Evolutionary conservation across 2,329 filamentous ascomycete species (phyloP), one percentile per base, ranked within the genome.

Genomic region (Ceratocystis ficicola): DNA sequence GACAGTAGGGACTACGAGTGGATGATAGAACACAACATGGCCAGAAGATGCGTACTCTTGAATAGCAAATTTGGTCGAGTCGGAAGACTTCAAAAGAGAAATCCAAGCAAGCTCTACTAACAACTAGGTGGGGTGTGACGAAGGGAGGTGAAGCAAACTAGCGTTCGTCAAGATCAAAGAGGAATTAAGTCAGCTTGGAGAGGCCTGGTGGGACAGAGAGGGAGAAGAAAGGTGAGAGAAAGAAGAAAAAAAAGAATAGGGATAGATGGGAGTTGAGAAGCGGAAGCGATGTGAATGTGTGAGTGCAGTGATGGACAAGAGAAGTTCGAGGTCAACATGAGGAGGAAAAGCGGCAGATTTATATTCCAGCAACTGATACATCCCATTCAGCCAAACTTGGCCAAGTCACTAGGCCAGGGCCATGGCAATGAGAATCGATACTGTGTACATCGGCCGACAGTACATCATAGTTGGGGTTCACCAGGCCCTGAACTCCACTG

Each of bases 281-380:
- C 20, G 25, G 22, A 52, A 52, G 10, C 5, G 2, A 3, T 52
- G 44, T 20, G 2, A 32, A 62, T n/a, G 12, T 62, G 28, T 28
- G 20, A 41, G 36, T 12, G 25, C 46, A 28, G 32, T 62, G 25
- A 25, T 30, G 20, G 7, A 28, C 20, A 44, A 28, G 32, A 55
- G 8, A 36, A 32, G 8, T 15, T 10, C 2, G 28, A 30, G 25
- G 36, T 28, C 12, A 4, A 36, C 36, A 15, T 10, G 50, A 60
- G 44, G 44, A 64, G 55, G 55, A 61, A 44, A 62, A 30, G 55
- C 52, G 22, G 30, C 17, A 30, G 32, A 41, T 65, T 55, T 67
- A 62, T 65, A 65, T 62, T 44, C 44, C 15, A 25, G 20, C 25
- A 52, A 20, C 30, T 15, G 15, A 32, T 25, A 62, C 12, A 20